Conservation (phyloP, 768 basidiomycete genomes). For the Macrolepiota fuliginosa region DNA sequence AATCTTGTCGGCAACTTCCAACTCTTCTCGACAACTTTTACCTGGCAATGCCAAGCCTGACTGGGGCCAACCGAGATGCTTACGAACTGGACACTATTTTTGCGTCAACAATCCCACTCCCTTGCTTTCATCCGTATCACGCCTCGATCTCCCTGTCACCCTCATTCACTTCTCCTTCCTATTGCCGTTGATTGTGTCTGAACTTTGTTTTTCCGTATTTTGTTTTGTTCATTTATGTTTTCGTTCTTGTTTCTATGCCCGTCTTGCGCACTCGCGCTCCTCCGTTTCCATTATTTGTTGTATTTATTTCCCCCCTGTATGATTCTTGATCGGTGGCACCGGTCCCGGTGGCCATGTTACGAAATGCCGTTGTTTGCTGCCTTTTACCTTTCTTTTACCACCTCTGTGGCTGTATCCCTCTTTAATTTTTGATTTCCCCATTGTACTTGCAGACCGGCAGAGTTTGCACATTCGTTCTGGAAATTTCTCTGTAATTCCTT, state of each 20-base stretch:
- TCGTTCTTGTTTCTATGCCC: conserved; percentile 17
- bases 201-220: neutral
- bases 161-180: conserved; percentile 10
- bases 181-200: neutral
- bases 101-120: neutral
- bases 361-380: neutral
- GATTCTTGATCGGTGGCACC: neutral
- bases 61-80: neutral
- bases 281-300: neutral
- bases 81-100: neutral
- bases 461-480: neutral
- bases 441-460: neutral
- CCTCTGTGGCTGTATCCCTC: neutral
- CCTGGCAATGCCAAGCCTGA: neutral
- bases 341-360: conserved; percentile 9
- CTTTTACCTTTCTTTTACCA: neutral
- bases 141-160: neutral
- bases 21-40: neutral
- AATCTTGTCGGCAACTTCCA: neutral
- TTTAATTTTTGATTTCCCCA: neutral
- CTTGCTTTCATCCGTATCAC: neutral
- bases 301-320: neutral
- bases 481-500: neutral
- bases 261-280: neutral
- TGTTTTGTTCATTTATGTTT: conserved; percentile 7